Evolutionary conservation across 1,139 yeast species (phyloP).

Genomic region (Diutina mesorugosa): DNA sequence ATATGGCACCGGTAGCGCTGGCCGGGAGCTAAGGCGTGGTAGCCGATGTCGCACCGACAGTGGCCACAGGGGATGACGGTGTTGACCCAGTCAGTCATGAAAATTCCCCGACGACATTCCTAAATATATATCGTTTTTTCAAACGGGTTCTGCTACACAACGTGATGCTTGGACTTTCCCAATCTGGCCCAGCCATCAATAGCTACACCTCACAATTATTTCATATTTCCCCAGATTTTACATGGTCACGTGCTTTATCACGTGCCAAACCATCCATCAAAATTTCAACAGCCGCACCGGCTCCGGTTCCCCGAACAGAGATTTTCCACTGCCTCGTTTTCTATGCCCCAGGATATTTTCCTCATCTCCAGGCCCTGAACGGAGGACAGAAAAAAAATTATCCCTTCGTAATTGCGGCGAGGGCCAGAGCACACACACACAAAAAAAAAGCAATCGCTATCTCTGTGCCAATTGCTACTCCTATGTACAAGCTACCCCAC

Average conservation of each 20-base stretch:
- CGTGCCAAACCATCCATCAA: no score
- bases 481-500: background rate
- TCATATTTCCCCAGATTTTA: background rate
- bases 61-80: background rate
- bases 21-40: background rate
- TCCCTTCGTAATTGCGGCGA: no score
- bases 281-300: no score
- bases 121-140: no score
- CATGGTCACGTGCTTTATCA: background rate
- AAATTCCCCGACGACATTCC: no score
- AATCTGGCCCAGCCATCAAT: background rate
- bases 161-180: background rate
- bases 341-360: background rate
- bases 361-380: background rate
- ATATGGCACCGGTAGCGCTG: background rate
- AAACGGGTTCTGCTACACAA: background rate
- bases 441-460: background rate
- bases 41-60: slow-evolving; percentile 1
- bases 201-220: background rate
- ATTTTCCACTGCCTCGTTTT: no score
- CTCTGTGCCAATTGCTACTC: background rate
- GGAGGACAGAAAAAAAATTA: no score
- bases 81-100: background rate
- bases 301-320: no score
- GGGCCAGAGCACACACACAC: no score